Evolutionary conservation across 1,284 basidiomycete genomes (phyloP).

Genomic region (Takashimella koratensis): DNA sequence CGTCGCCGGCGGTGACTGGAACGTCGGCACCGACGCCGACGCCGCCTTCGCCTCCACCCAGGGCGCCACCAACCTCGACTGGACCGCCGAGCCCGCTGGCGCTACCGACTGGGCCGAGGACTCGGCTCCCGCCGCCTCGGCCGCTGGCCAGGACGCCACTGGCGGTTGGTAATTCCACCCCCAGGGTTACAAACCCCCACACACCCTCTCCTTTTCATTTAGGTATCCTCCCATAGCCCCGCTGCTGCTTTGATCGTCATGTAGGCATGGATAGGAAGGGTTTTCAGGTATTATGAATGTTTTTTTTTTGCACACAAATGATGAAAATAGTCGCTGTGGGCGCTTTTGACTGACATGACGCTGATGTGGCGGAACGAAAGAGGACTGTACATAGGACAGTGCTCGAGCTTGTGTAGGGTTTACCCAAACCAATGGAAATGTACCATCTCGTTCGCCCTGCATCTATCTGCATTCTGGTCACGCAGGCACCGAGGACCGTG

Average conservation of each 20-base stretch:
- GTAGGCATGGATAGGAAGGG: not conserved
- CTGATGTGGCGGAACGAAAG: too few relatives aligned
- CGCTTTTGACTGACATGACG: too few relatives aligned
- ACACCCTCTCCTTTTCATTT: not conserved
- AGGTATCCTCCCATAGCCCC: not conserved
- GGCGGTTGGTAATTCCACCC: conserved; percentile 30
- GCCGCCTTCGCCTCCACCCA: conserved; percentile 75
- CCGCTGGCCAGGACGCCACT: conserved; percentile 21
- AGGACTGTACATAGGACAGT: too few relatives aligned
- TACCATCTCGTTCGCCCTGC: too few relatives aligned
- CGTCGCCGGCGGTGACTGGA: conserved; percentile 66
- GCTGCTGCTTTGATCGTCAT: not conserved
- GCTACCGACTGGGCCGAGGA: conserved; percentile 39
- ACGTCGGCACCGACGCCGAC: conserved; percentile 64
- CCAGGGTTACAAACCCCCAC: not conserved
- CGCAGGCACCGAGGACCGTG: too few relatives aligned
- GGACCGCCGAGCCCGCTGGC: conserved; percentile 70
- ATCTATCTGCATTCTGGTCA: too few relatives aligned
- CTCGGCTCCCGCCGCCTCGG: conserved; percentile 23
- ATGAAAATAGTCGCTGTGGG: too few relatives aligned
- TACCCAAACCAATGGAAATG: too few relatives aligned
- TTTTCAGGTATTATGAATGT: not conserved
- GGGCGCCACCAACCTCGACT: conserved; percentile 71
- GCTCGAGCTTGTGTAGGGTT: too few relatives aligned
- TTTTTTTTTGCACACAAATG: too few relatives aligned